phyloP scores from a whole-genome alignment of 768 basidiomycete species.

The Fistulinella prunicolor region DNA sequence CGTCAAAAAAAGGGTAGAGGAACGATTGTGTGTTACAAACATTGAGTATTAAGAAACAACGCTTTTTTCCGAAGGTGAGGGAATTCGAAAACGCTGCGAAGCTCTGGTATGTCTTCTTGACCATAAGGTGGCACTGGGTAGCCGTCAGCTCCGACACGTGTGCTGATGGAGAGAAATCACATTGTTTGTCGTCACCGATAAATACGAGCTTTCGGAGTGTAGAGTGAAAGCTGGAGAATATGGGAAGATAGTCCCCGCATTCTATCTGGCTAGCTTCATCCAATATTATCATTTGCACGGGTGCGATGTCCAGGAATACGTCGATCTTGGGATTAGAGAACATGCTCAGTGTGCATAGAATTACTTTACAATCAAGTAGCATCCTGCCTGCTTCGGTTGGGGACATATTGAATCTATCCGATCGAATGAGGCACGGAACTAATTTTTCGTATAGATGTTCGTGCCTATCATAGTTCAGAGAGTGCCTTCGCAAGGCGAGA shows the following conservation, averaged over 20 bases:
- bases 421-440: conserved; percentile 35
- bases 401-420: conserved; percentile 28
- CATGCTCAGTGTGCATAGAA: conserved; percentile 51
- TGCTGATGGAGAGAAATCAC: conserved; percentile 17
- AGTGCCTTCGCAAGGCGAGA: not conserved
- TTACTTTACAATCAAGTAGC: conserved; percentile 33
- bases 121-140: conserved; percentile 75
- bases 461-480: conserved; percentile 37
- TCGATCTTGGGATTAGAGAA: conserved; percentile 30
- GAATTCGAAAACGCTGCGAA: conserved; percentile 76
- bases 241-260: conserved; percentile 37
- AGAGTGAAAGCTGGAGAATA: conserved; percentile 26
- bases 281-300: conserved; percentile 39
- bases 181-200: conserved; percentile 39
- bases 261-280: conserved; percentile 51
- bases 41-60: conserved; percentile 68
- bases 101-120: conserved; percentile 59
- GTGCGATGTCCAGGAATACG: conserved; percentile 25
- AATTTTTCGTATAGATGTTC: conserved; percentile 46
- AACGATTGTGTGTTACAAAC: conserved; percentile 38
- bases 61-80: conserved; percentile 48
- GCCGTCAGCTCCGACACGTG: not conserved
- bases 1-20: not conserved
- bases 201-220: conserved; percentile 37
- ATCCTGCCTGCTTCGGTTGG: conserved; percentile 16